A percentile compares a stretch with the other conserved stretches of the same genome.
Conservation (phyloP, 148 eudicot species). For the Amaranthus palmeri region DNA sequence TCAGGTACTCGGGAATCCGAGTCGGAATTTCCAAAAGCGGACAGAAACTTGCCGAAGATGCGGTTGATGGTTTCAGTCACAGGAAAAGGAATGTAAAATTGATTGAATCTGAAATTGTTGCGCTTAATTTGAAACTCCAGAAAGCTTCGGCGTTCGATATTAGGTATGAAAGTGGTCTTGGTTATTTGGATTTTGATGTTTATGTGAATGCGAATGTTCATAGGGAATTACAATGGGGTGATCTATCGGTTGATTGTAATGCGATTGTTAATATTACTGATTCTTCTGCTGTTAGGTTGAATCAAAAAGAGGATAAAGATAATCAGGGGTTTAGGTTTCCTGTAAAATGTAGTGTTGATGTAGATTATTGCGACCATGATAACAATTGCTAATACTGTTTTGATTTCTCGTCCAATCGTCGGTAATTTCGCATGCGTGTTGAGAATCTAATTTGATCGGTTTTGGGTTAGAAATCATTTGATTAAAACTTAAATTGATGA, state of each 20-base stretch:
- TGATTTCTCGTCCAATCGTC: too few species aligned
- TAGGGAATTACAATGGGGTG: not conserved
- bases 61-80: not conserved
- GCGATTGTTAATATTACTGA: not conserved
- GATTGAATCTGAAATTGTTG: not conserved
- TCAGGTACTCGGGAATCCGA: not conserved
- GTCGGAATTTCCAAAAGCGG: not conserved
- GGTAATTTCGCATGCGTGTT: too few species aligned
- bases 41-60: not conserved
- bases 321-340: too few species aligned
- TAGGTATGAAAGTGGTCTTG: conserved; percentile 7
- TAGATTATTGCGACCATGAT: too few species aligned
- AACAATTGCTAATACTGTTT: too few species aligned
- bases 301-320: too few species aligned
- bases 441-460: too few species aligned
- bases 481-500: too few species aligned
- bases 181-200: conserved; percentile 1
- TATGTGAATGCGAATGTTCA: not conserved
- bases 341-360: too few species aligned
- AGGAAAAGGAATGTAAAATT: not conserved
- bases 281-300: not conserved
- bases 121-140: not conserved
- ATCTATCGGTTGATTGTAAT: conserved; percentile 1
- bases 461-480: too few species aligned
- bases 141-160: not conserved